These are phyloP conservation scores for Colletotrichum incanum DNA, from an alignment of 2,329 filamentous ascomycete species.

Conservation along the genomic window DNA sequence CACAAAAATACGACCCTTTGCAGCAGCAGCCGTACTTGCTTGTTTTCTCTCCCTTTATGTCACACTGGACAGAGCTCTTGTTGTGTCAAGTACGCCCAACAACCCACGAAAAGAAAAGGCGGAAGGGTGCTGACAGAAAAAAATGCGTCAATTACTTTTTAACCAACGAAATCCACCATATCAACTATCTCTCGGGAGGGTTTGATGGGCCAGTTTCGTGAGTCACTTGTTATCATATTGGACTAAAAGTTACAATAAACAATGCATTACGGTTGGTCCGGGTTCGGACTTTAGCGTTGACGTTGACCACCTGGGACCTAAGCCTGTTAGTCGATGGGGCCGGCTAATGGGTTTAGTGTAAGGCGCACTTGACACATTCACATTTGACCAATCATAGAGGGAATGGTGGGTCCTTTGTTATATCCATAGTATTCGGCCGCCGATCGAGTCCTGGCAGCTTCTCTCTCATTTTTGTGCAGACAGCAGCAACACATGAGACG, in stretches of 20 bases:
- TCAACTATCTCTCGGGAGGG: too few species aligned
- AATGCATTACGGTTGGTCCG: neutral
- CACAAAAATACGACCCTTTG: neutral
- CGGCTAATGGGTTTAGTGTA: conserved; percentile 23
- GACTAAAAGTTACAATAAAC: too few species aligned
- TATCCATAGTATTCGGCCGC: conserved; percentile 11
- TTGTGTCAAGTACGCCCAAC: too few species aligned
- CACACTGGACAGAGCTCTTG: too few species aligned
- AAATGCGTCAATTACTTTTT: too few species aligned
- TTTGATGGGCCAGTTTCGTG: too few species aligned
- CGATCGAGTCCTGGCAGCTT: conserved; percentile 18
- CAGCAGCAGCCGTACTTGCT: neutral
- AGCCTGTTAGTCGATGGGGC: conserved; percentile 1
- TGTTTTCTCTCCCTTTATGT: too few species aligned
- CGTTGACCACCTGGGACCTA: neutral
- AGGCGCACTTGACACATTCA: conserved; percentile 37
- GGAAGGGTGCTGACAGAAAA: too few species aligned
- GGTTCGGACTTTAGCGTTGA: neutral
- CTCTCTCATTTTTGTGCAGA: conserved; percentile 18
- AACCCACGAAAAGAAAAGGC: too few species aligned
- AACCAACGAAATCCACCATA: too few species aligned
- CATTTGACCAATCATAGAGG: conserved; percentile 13
- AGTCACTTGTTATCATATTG: too few species aligned
- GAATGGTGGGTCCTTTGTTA: conserved; percentile 1
- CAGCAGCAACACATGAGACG: neutral